Conservation (phyloP, 768 basidiomycete species). For the Psilocybe tampanensis region DNA sequence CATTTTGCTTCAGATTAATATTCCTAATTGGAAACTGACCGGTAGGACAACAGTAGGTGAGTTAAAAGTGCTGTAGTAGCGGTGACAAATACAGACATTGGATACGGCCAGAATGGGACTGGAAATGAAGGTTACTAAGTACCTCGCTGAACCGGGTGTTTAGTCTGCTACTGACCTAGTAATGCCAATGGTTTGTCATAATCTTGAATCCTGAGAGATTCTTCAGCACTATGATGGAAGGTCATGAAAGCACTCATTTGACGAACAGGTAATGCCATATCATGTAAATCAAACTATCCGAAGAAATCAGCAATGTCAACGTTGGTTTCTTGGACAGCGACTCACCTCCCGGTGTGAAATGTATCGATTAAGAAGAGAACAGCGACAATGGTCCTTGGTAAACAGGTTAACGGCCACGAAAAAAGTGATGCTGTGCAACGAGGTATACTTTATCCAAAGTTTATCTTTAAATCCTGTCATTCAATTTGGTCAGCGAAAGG, state of each 20-base stretch:
- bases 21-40: conserved; percentile 26
- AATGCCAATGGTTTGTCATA: background rate
- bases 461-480: background rate
- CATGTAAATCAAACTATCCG: background rate
- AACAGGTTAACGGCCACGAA: background rate
- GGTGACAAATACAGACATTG: conserved; percentile 47
- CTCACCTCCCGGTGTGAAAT: background rate
- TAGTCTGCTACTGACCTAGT: too few species aligned
- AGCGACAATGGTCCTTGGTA: background rate
- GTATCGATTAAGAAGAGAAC: background rate
- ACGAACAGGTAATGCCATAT: background rate
- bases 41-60: conserved; percentile 46
- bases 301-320: background rate
- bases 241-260: background rate
- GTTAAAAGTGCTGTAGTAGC: conserved; percentile 47
- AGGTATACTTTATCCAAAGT: background rate
- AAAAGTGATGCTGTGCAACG: background rate
- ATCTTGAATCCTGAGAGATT: background rate
- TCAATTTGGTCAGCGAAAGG: too few species aligned
- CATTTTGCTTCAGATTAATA: background rate
- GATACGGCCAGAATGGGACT: conserved; percentile 48
- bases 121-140: background rate
- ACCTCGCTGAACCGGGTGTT: too few species aligned
- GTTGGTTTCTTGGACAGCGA: background rate
- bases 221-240: background rate